Conservation (phyloP, 257 asterid genomes). For the Solanum pennellii region DNA sequence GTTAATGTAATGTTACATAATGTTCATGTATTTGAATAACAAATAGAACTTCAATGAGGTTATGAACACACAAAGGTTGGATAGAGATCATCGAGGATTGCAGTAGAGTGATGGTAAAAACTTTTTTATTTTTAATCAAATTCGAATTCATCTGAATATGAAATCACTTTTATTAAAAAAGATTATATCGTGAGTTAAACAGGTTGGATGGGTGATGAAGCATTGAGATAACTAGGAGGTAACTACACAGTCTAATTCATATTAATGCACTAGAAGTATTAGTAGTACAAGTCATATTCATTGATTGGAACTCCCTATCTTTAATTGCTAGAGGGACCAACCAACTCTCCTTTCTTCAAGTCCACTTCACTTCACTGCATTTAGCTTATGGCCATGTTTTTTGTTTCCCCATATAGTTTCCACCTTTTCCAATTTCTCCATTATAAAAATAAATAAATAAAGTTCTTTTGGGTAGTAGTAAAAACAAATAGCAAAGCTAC, state of each 20-base stretch:
- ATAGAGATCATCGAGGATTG: not conserved
- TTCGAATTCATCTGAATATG: rapidly evolving
- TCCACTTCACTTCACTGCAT: slow-evolving; percentile 33
- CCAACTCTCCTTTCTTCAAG: slow-evolving; percentile 11
- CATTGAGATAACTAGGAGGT: not conserved
- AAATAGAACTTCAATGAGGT: not conserved
- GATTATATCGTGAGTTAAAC: no score
- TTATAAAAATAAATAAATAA: not conserved
- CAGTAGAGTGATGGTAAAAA: not conserved
- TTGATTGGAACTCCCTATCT: slow-evolving; percentile 13
- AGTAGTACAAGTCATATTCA: slow-evolving; percentile 46
- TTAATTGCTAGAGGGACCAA: slow-evolving; percentile 54
- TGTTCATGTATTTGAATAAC: not conserved
- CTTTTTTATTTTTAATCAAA: no score
- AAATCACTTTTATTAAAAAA: no score
- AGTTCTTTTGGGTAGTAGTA: slow-evolving; percentile 13
- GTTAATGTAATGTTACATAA: not conserved
- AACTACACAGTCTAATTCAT: slow-evolving; percentile 14
- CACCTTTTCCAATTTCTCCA: not conserved
- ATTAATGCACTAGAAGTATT: not conserved
- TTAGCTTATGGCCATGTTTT: not conserved
- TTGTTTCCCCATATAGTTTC: slow-evolving; percentile 7
- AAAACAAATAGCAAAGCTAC: slow-evolving; percentile 75
- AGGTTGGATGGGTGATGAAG: not conserved
- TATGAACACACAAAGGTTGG: not conserved